Conservation (phyloP, 1,284 basidiomycete genomes). For the Agaricales sp. region DNA sequence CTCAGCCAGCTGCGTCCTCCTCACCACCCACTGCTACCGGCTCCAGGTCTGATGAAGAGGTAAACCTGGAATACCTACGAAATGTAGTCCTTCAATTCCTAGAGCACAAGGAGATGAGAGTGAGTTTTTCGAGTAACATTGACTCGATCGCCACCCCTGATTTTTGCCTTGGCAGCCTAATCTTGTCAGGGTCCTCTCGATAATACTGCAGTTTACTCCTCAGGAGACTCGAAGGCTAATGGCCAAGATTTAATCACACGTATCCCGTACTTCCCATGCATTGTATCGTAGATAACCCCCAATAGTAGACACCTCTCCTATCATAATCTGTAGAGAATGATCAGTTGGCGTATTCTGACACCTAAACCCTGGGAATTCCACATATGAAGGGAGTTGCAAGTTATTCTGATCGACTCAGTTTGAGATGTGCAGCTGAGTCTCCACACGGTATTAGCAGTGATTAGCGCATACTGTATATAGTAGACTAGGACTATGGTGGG, state of each 20-base stretch:
- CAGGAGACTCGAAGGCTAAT: slow-evolving; percentile 83
- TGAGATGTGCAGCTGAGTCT: too few relatives aligned
- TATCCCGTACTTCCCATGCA: not conserved
- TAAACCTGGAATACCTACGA: slow-evolving; percentile 91
- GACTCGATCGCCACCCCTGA: slow-evolving; percentile 13
- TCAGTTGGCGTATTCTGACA: too few relatives aligned
- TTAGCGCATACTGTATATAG: too few relatives aligned
- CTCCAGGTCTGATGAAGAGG: slow-evolving; percentile 65
- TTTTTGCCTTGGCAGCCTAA: slow-evolving; percentile 75
- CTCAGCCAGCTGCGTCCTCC: slow-evolving; percentile 29
- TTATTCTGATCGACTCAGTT: too few relatives aligned
- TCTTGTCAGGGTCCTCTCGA: slow-evolving; percentile 81
- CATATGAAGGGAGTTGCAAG: too few relatives aligned
- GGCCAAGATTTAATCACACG: slow-evolving; percentile 50
- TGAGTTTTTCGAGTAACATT: slow-evolving; percentile 33
- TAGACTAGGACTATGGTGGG: too few relatives aligned
- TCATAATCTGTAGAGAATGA: too few relatives aligned
- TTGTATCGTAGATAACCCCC: too few relatives aligned
- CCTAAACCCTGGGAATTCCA: too few relatives aligned
- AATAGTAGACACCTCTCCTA: too few relatives aligned
- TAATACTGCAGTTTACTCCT: slow-evolving; percentile 88
- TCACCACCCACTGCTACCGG: slow-evolving; percentile 25
- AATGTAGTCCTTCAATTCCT: slow-evolving; percentile 93
- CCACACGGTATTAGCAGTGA: too few relatives aligned
- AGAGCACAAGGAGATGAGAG: slow-evolving; percentile 84